Percentiles rank a stretch among this genome's conserved stretches.
These are phyloP conservation scores for Serendipita sp. DNA, from an alignment of 768 basidiomycete species.

Conservation along the genomic window DNA sequence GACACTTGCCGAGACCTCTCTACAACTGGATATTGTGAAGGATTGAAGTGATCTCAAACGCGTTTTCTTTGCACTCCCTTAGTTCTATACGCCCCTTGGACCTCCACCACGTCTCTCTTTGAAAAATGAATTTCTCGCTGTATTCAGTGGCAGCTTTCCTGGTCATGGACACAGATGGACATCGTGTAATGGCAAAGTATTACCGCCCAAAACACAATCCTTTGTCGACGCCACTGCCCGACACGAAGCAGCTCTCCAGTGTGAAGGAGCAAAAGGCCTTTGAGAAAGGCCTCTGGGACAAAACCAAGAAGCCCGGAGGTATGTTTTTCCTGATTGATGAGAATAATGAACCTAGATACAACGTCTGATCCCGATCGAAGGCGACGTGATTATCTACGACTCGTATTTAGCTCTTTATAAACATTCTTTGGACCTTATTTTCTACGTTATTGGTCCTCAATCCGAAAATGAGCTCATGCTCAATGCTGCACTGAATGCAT, in stretches of 20 bases:
- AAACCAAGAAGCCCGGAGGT: conserved; percentile 92
- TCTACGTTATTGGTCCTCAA: conserved; percentile 81
- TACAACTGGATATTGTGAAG: neutral
- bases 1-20: neutral
- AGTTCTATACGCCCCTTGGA: neutral
- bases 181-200: conserved; percentile 91
- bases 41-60: neutral
- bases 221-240: conserved; percentile 26
- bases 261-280: conserved; percentile 90
- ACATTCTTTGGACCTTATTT: conserved; percentile 86
- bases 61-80: no score
- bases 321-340: conserved; percentile 15
- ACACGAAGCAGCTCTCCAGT: conserved; percentile 38
- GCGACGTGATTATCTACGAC: conserved; percentile 87
- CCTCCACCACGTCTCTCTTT: neutral
- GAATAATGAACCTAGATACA: neutral
- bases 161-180: conserved; percentile 88
- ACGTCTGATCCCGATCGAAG: conserved; percentile 25
- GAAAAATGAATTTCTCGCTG: conserved; percentile 50
- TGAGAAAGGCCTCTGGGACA: conserved; percentile 89
- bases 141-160: conserved; percentile 79
- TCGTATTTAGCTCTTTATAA: conserved; percentile 84
- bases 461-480: conserved; percentile 95
- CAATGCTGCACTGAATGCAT: conserved; percentile 62
- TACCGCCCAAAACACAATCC: conserved; percentile 39